phyloP scores from a whole-genome alignment of 2,329 filamentous ascomycete species.

The Dryadomyces quercus-mongolicae region DNA sequence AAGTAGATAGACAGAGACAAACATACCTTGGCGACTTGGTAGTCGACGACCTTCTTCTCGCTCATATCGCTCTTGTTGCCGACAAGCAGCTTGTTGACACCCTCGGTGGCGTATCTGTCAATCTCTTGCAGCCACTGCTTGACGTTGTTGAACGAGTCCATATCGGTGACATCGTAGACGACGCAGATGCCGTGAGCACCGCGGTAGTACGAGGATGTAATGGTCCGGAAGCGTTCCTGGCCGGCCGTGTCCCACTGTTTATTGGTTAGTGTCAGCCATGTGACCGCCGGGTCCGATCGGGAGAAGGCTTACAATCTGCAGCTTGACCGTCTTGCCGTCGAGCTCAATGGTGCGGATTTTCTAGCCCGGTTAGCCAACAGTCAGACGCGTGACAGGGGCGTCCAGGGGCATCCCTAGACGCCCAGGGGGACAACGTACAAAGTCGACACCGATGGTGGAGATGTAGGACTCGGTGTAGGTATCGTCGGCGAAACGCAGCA shows the following conservation, averaged over 20 bases:
- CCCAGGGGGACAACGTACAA: slow-evolving; percentile 53
- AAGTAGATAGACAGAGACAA: background rate
- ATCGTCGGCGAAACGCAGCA: slow-evolving; percentile 95
- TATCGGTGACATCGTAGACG: slow-evolving; percentile 99
- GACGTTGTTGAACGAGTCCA: slow-evolving; percentile 99
- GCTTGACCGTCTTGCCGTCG: slow-evolving; percentile 98
- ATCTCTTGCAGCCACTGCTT: slow-evolving; percentile 99
- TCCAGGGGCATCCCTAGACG: no score
- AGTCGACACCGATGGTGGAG: slow-evolving; percentile 98
- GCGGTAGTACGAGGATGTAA: slow-evolving; percentile 98
- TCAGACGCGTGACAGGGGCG: background rate
- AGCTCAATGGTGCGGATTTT: slow-evolving; percentile 99
- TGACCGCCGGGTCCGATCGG: background rate
- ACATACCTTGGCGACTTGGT: slow-evolving; percentile 90
- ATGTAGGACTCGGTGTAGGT: slow-evolving; percentile 99
- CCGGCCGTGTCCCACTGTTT: slow-evolving; percentile 94
- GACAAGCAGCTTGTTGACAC: slow-evolving; percentile 97
- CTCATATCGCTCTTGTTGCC: slow-evolving; percentile 99
- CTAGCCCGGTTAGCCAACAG: slow-evolving; percentile 30
- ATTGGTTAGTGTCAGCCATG: background rate
- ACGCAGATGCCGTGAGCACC: slow-evolving; percentile 98
- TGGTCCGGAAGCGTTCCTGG: slow-evolving; percentile 98
- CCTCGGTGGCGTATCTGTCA: slow-evolving; percentile 96
- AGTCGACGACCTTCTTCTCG: slow-evolving; percentile 99
- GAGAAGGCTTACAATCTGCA: slow-evolving; percentile 56